Evolutionary conservation across 2,329 filamentous ascomycete species (phyloP).

Genomic region (Neurospora sp.): DNA sequence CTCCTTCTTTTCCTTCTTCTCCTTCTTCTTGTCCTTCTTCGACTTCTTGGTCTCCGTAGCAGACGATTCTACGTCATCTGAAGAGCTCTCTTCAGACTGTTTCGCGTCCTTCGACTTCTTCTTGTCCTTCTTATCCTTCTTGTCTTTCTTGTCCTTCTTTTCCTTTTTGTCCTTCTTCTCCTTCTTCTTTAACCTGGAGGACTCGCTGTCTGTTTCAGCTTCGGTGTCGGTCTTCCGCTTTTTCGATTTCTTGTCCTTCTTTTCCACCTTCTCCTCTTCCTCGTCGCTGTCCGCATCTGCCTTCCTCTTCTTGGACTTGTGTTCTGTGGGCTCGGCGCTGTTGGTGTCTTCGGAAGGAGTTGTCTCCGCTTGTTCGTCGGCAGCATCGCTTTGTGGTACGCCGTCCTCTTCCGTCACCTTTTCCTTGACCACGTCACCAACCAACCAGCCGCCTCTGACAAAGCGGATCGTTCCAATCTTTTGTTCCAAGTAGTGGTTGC

Average conservation of each 20-base stretch:
- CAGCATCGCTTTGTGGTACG: slow-evolving; percentile 1
- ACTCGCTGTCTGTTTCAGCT: slow-evolving; percentile 19
- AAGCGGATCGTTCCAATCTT: slow-evolving; percentile 79
- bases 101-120: not conserved
- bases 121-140: slow-evolving; percentile 7
- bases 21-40: slow-evolving; percentile 15
- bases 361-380: slow-evolving; percentile 8
- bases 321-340: slow-evolving; percentile 18
- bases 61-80: slow-evolving; percentile 1
- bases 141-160: not conserved
- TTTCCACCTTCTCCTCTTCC: slow-evolving; percentile 20
- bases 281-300: slow-evolving; percentile 12
- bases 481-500: slow-evolving; percentile 61
- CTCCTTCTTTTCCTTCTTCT: slow-evolving; percentile 14
- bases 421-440: slow-evolving; percentile 42
- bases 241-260: slow-evolving; percentile 37
- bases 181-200: slow-evolving; percentile 24
- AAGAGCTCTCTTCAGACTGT: not conserved
- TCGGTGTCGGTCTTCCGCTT: slow-evolving; percentile 38
- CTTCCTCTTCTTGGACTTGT: slow-evolving; percentile 21
- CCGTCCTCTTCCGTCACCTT: slow-evolving; percentile 23
- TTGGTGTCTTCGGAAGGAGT: slow-evolving; percentile 9
- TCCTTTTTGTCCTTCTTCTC: slow-evolving; percentile 14
- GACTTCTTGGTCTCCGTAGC: slow-evolving; percentile 9
- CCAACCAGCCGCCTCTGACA: slow-evolving; percentile 67